phyloP scores from a whole-genome alignment of 257 asterid species.

The Solanum sejunctum region DNA sequence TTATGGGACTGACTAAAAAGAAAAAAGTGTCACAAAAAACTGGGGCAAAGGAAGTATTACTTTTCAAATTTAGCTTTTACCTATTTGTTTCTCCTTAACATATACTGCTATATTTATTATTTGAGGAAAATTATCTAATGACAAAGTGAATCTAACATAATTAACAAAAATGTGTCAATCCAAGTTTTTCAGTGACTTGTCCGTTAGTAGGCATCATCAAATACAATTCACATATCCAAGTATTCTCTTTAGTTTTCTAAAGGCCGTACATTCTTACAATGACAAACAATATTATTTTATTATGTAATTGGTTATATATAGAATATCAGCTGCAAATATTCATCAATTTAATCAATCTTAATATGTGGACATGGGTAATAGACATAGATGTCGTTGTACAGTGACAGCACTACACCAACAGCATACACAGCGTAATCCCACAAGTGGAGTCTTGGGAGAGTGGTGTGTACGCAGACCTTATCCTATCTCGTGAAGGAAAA shows the following conservation, averaged over 20 bases:
- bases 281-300: not conserved
- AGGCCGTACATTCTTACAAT: not conserved
- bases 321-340: not conserved
- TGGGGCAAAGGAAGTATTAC: not conserved
- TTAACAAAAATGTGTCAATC: not conserved
- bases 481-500: not conserved
- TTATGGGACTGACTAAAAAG: not conserved
- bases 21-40: not conserved
- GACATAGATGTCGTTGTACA: not conserved
- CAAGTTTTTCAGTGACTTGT: not conserved
- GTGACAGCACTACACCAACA: not conserved
- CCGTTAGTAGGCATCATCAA: not conserved
- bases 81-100: not conserved
- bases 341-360: not conserved
- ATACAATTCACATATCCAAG: not conserved
- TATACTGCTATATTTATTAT: not conserved
- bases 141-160: not conserved
- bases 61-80: not conserved
- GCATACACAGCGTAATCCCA: not conserved
- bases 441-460: not conserved
- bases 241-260: not conserved
- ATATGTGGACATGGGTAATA: not conserved
- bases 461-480: not conserved
- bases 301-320: not conserved
- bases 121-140: not conserved